Evolutionary conservation across 192 early-diverging fungal genomes (phyloP), one percentile per base, ranked within the genome.

Genomic region (Coemansia biformis): DNA sequence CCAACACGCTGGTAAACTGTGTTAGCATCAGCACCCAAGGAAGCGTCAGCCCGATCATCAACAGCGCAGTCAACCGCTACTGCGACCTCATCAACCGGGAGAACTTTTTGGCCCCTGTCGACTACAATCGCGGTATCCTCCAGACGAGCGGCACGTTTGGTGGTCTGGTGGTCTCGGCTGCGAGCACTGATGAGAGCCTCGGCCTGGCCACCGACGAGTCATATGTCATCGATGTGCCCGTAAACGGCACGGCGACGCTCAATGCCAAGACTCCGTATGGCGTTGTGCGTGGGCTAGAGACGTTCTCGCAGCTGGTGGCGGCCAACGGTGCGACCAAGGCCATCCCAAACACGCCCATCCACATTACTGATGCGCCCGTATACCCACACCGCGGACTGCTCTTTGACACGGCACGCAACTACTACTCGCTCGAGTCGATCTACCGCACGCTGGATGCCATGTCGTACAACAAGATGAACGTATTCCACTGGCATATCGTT

Each of bases 401-500:
- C 39, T 48, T 88, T 21, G 86, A 86, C 33, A 84, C 83, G 14
- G 55, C 77, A 15, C 78, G 84, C 42, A 83, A 85, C 75, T 88
- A 68, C 29, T 86, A 77, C 56, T 70, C 81, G 19, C 42, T 86
- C 17, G 61, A 61, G 3, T 50, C 70, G 19, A 78, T 86, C 28
- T 53, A 68, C 53, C 71, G 78, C 38, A 82, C 79, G 0, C 70
- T 85, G 8, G 82, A 85, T 38, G 84, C 80, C 26, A 78, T 86
- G 67, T 45, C 83, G 38, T 82, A 73, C 58, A 81, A 78, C 76
- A 86, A 88, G 71, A 64, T 88, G 66, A 88, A 88, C 46, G 81
- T 85, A n/a, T 79, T 88, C 44, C 86, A 88, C 59, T 88, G 85
- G 85, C 86, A 90, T 46, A 72, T 90, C 28, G 78, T 78, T 2